phyloP scores from a whole-genome alignment of 768 basidiomycete species.

The Leccinellum rugosiceps region DNA sequence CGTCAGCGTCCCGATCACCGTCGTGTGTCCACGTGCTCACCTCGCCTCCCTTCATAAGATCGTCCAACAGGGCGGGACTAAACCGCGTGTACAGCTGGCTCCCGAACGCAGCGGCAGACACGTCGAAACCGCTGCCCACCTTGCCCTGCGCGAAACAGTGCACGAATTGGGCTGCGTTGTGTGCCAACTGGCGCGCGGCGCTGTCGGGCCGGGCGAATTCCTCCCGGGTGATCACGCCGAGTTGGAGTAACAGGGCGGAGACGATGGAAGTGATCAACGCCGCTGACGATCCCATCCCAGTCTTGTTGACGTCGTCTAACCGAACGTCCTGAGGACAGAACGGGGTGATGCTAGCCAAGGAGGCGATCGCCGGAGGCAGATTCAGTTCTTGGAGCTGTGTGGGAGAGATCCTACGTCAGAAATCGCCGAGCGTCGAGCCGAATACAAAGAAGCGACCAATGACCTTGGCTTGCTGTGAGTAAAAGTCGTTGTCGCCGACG shows the following conservation, averaged over 20 bases:
- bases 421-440: neutral
- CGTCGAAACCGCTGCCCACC: conserved; percentile 96
- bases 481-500: conserved; percentile 95
- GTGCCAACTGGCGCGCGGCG: conserved; percentile 62
- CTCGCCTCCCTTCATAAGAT: conserved; percentile 21
- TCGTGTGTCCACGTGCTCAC: conserved; percentile 12
- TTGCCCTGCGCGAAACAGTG: conserved; percentile 98
- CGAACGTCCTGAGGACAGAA: conserved; percentile 69
- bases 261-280: conserved; percentile 95
- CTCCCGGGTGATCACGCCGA: conserved; percentile 53
- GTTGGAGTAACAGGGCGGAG: conserved; percentile 77
- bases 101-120: conserved; percentile 90
- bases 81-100: conserved; percentile 93
- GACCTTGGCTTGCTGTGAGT: conserved; percentile 88
- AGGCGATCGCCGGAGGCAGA: conserved; percentile 60
- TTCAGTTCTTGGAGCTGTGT: conserved; percentile 60
- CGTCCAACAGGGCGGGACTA: conserved; percentile 46
- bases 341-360: conserved; percentile 67
- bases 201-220: conserved; percentile 44
- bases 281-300: conserved; percentile 95
- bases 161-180: conserved; percentile 91
- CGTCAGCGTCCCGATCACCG: neutral
- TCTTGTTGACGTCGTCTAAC: conserved; percentile 90
- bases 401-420: neutral
- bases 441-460: neutral